Base-by-base conservation (phyloP, 1,284 basidiomycete genomes). In the Tilletiaria anomala region DNA sequence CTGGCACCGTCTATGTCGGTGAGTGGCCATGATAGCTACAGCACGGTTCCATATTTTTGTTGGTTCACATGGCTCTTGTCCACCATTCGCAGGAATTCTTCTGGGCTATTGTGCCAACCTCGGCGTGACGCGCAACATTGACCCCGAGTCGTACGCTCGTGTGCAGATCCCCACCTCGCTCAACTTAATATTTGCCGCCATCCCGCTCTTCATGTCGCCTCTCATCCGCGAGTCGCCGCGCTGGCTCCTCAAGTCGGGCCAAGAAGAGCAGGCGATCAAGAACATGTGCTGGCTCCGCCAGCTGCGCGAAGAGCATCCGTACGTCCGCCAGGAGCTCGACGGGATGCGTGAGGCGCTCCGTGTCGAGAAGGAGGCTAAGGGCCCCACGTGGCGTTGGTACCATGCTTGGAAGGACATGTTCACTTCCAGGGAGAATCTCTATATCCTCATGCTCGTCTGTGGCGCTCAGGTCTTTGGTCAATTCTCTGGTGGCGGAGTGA, bases 391-490 rank as follows among this genome's bases (percentile, higher is more conserved):
- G 26, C 16, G 35, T 4, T 42, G 41, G 41, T 42, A 42, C 33
- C 36, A 40, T 18, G 42, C 48, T 4, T 47, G 50, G 21, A 39
- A 47, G 33, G 44, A 29, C 40, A 6, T 50, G 21, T 43, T 50
- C 39, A 44, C 44, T 34, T 53, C 46, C 48, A 44, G 43, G 43
- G 45, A 50, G 40, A 56, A 53, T 42, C 44, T 49, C 23, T 47
- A 51, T 42, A 48, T 54, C 18, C 40, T 54, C 19, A 44, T 46
- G 43, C 46, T 51, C 29, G 50, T 49, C 29, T 37, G 54, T 16
- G 54, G 54, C 18, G 53, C 51, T 32, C 54, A 56, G 35, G 45
- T 56, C 6, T 50, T 54, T n/a, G 54, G 54, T 21, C 54, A 56
- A 34, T 42, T 54, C 17, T 42, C 38, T 31, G 54, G 54, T 19